Evolutionary conservation across 257 asterid genomes (phyloP).

Genomic region (Leonotis leonurus): DNA sequence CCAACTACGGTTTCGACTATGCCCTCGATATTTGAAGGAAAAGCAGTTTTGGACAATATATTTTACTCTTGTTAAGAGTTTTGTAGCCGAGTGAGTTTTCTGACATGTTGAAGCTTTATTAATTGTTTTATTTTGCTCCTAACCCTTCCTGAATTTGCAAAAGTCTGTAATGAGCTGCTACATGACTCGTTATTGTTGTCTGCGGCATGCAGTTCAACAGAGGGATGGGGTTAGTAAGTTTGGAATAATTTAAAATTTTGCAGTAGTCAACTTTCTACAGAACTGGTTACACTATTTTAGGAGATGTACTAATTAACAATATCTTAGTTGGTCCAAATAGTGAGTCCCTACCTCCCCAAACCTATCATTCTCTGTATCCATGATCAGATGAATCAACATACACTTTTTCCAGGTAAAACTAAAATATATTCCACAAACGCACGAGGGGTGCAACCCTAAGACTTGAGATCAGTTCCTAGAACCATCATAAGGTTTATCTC

Average conservation of each 20-base stretch:
- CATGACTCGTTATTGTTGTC: not conserved
- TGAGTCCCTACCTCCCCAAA: not conserved
- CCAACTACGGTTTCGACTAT: conserved; percentile 66
- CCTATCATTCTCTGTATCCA: not conserved
- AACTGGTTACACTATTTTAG: not conserved
- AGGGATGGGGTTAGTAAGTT: not conserved
- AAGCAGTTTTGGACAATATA: conserved; percentile 83
- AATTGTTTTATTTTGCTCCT: conserved; percentile 13
- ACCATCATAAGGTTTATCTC: not conserved
- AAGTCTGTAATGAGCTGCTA: not conserved
- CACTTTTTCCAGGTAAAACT: too few relatives aligned
- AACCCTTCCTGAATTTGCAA: not conserved
- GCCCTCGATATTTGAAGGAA: conserved; percentile 82
- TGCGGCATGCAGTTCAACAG: not conserved
- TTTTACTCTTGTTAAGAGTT: conserved; percentile 61
- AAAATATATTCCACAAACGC: too few relatives aligned
- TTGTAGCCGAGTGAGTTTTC: conserved; percentile 67
- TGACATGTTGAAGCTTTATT: not conserved
- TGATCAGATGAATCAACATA: too few relatives aligned
- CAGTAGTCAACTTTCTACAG: too few relatives aligned
- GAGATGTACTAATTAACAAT: not conserved
- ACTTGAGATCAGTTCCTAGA: too few relatives aligned
- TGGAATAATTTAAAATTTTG: too few relatives aligned
- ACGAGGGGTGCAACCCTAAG: too few relatives aligned
- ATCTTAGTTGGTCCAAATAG: not conserved